A percentile compares a stretch with the other conserved stretches of the same genome.
phyloP scores from a whole-genome alignment of 2,329 filamentous ascomycete species.

The Aspergillus sergii region DNA sequence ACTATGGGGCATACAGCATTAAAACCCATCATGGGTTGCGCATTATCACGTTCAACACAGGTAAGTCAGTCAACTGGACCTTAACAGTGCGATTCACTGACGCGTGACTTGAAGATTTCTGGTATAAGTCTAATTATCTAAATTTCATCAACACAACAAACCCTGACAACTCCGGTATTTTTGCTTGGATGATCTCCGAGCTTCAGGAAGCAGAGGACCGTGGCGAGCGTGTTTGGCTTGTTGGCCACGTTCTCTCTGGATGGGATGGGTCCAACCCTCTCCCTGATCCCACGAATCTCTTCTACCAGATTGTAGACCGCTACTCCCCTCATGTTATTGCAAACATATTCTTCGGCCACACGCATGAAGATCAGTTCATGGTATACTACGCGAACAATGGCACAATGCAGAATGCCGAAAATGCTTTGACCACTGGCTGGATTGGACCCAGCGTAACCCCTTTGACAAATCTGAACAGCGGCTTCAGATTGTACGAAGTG shows the following conservation, averaged over 20 bases:
- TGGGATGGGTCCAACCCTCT: constrained; percentile 60
- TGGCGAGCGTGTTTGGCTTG: constrained; percentile 57
- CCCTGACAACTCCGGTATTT: constrained; percentile 53
- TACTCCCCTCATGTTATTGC: constrained; percentile 60
- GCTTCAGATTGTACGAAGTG: constrained; percentile 58
- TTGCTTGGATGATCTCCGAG: constrained; percentile 55
- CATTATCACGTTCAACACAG: constrained; percentile 56
- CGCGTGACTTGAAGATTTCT: constrained; percentile 22
- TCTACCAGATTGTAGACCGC: constrained; percentile 58
- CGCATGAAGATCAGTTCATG: constrained; percentile 58
- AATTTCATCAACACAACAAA: constrained; percentile 57
- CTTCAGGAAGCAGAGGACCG: constrained; percentile 56
- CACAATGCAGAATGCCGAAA: constrained; percentile 43
- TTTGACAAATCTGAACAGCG: constrained; percentile 57
- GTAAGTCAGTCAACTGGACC: neutral
- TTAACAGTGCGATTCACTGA: neutral
- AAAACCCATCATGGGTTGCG: constrained; percentile 56
- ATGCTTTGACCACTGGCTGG: constrained; percentile 55
- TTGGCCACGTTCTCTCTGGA: constrained; percentile 58
- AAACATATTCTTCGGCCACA: constrained; percentile 59
- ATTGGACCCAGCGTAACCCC: constrained; percentile 56
- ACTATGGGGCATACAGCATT: constrained; percentile 60
- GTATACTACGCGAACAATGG: constrained; percentile 59
- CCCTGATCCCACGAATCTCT: constrained; percentile 56
- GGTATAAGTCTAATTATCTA: constrained; percentile 45